Base-by-base conservation (phyloP, 805 yeast genomes). In the Candida maltosa region DNA sequence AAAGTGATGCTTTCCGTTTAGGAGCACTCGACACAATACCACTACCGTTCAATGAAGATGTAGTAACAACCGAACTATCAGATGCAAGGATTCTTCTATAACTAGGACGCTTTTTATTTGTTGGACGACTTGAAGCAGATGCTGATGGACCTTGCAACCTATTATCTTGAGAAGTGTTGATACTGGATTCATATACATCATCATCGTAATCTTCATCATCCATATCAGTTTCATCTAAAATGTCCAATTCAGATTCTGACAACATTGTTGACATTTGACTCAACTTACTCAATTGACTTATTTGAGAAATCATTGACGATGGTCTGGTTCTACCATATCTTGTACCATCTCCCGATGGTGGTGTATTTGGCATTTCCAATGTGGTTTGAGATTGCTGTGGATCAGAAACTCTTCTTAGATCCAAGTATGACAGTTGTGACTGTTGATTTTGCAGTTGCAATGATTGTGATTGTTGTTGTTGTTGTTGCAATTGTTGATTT, bases 191-290 rank as follows among this genome's bases (percentile, higher is more conserved):
- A 42, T 65, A 65, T 19, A 52, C 49, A 23, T 62, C 66, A 29
- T 62, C 66, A 25, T 52, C 56, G 38, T 53, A 58, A 24, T 61
- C 62, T 9, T 62, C 68, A 32, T 55, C 69, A 56, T 56, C 52
- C 8, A 57, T 52, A 36, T 64, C 71, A 2, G 70, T 58, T 29
- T 60, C 71, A 26, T 60, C 69, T 38, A 63, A 41, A 31, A 56
- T 52, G 22, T 66, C 71, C 26, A 63, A 44, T 35, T 67, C 73
- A 4, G 65, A 60, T 35, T 63, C 73, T 3, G 71, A 64, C 48
- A 65, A 40, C 63, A 62, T 62, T 12, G 68, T 58, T 6, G 69
- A 65, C 40, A 65, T 46, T 38, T 68, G 73, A 48, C 69, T 38
- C 1, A 42, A 10, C 32, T 66, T 70, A 42, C 69, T 60, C 19